Evolutionary conservation across 2,329 filamentous ascomycete species (phyloP).

Genomic region (Penicillium sp.): DNA sequence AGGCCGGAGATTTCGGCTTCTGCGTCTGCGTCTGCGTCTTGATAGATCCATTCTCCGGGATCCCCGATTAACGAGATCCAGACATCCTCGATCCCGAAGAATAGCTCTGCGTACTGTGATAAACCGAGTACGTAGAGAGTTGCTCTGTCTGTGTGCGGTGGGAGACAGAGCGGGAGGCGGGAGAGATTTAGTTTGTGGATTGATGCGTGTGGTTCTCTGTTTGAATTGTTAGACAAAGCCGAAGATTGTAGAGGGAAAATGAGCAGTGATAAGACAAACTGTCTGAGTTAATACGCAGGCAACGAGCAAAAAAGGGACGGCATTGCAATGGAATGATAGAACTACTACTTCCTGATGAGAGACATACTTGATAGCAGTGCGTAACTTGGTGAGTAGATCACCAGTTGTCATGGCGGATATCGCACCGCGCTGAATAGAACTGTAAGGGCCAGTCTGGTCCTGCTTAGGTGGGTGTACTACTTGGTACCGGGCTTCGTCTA

Average conservation of each 20-base stretch:
- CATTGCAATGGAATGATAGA: neutral
- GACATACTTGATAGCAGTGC: conserved; percentile 13
- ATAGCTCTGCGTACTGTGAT: conserved; percentile 18
- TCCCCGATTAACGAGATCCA: conserved; percentile 16
- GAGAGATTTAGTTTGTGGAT: conserved; percentile 18
- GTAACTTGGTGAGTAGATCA: conserved; percentile 12
- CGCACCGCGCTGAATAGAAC: neutral
- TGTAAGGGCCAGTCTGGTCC: neutral
- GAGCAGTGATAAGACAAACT: neutral
- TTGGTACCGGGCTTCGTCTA: neutral
- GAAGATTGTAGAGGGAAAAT: neutral
- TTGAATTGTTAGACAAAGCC: neutral
- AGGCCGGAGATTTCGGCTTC: neutral
- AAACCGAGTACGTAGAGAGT: conserved; percentile 12
- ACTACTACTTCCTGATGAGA: too few species aligned
- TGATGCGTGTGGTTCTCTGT: conserved; percentile 16
- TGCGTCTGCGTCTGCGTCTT: neutral
- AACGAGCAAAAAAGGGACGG: neutral
- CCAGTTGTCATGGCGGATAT: conserved; percentile 12
- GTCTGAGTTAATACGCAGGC: neutral
- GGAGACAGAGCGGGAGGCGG: conserved; percentile 14
- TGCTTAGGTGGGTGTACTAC: neutral
- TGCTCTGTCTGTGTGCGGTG: conserved; percentile 2
- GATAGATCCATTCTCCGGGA: conserved; percentile 14
- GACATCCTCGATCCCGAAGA: conserved; percentile 13